A percentile compares a stretch with the other conserved stretches of the same genome.
Conservation (phyloP, 805 yeast species). For the Candida succiphila region DNA sequence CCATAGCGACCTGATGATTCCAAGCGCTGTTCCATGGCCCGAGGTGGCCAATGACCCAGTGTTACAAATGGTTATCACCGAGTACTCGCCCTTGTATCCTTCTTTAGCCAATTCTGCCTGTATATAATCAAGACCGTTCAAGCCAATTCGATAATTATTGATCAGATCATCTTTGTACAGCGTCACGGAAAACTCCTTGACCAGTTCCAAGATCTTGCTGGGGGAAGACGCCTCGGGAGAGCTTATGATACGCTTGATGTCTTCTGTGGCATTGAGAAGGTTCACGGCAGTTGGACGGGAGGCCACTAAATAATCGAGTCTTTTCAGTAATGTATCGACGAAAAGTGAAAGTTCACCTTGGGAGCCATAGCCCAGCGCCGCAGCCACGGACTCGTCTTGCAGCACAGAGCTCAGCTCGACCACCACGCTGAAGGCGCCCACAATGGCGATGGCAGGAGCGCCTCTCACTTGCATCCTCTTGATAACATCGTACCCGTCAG, state of each 20-base stretch:
- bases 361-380: slow-evolving; percentile 22
- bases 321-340: slow-evolving; percentile 27
- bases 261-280: slow-evolving; percentile 62
- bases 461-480: slow-evolving; percentile 92
- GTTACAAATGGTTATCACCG: slow-evolving; percentile 87
- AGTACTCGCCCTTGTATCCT: slow-evolving; percentile 52
- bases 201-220: slow-evolving; percentile 15
- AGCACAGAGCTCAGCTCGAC: slow-evolving; percentile 45
- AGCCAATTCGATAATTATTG: slow-evolving; percentile 75
- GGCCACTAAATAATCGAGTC: slow-evolving; percentile 56
- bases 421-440: slow-evolving; percentile 76
- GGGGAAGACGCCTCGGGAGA: slow-evolving; percentile 14
- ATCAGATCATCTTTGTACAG: slow-evolving; percentile 67
- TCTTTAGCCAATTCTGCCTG: slow-evolving; percentile 31
- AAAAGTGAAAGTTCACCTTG: slow-evolving; percentile 17
- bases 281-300: slow-evolving; percentile 97
- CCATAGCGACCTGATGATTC: slow-evolving; percentile 74
- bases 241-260: slow-evolving; percentile 26
- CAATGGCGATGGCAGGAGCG: slow-evolving; percentile 97
- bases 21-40: slow-evolving; percentile 95
- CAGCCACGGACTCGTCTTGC: slow-evolving; percentile 13
- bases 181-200: slow-evolving; percentile 36
- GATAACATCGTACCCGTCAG: slow-evolving; percentile 75
- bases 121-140: slow-evolving; percentile 69
- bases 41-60: slow-evolving; percentile 97